Evolutionary conservation across 495 filamentous ascomycete genomes (phyloP).

Genomic region (Trichodelitschia bisporula): DNA sequence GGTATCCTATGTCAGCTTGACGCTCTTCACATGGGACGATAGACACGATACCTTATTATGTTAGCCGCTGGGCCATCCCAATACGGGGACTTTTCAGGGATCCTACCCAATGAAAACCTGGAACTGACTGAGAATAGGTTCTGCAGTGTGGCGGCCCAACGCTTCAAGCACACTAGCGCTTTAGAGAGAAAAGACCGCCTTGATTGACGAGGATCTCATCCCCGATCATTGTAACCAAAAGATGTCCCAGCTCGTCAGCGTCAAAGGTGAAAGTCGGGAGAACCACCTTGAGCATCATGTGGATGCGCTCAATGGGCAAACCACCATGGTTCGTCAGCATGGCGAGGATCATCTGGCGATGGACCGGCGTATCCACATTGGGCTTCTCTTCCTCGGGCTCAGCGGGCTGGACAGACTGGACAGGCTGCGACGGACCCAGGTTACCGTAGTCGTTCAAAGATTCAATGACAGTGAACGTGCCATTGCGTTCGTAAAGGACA

Average conservation of each 20-base stretch:
- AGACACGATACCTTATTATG: too few species aligned
- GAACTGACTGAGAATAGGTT: too few species aligned
- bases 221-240: slow-evolving; percentile 47
- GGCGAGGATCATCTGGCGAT: slow-evolving; percentile 67
- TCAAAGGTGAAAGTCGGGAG: slow-evolving; percentile 71
- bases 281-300: slow-evolving; percentile 82
- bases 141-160: too few species aligned
- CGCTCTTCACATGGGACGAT: too few species aligned
- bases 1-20: too few species aligned
- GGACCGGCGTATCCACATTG: slow-evolving; percentile 20
- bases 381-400: slow-evolving; percentile 23
- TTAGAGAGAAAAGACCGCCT: slow-evolving; percentile 14
- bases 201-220: slow-evolving; percentile 31
- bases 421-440: slow-evolving; percentile 25
- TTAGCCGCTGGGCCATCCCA: too few species aligned
- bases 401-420: slow-evolving; percentile 20
- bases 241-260: slow-evolving; percentile 47
- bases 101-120: too few species aligned
- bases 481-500: slow-evolving; percentile 35
- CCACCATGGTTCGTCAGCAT: slow-evolving; percentile 83
- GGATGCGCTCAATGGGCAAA: slow-evolving; percentile 58
- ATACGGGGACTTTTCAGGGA: too few species aligned
- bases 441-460: slow-evolving; percentile 25
- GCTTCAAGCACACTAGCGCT: too few species aligned
- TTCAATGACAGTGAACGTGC: slow-evolving; percentile 40